Conservation (phyloP, 2,329 filamentous ascomycete genomes). For the Cercospora zeae-maydis region DNA sequence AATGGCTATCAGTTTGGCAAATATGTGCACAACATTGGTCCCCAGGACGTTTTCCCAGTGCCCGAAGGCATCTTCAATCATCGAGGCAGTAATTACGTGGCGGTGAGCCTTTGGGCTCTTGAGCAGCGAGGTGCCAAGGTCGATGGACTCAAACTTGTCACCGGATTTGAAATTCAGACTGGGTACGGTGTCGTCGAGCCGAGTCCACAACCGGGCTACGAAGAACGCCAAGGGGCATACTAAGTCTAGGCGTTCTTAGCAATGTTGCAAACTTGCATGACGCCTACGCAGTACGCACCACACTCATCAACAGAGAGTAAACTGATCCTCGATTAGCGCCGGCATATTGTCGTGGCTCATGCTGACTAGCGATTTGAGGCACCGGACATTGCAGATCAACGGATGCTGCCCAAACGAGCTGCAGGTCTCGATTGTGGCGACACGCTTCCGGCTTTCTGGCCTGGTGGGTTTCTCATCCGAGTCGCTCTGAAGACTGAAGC, state of each 20-base stretch:
- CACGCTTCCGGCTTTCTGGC: too few species aligned
- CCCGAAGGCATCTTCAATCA: constrained; percentile 72
- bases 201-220: constrained; percentile 34
- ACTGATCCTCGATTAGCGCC: too few species aligned
- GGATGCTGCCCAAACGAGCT: too few species aligned
- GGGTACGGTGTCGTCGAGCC: constrained; percentile 33
- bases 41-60: constrained; percentile 68
- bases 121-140: constrained; percentile 57
- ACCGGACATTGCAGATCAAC: too few species aligned
- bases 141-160: constrained; percentile 38
- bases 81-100: constrained; percentile 65
- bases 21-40: constrained; percentile 69
- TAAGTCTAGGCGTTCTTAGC: constrained; percentile 14
- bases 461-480: too few species aligned
- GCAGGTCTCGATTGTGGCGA: too few species aligned
- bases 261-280: too few species aligned
- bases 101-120: constrained; percentile 65
- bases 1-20: constrained; percentile 74
- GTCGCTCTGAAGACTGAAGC: too few species aligned
- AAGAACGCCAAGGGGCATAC: constrained; percentile 33
- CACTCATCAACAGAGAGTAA: too few species aligned
- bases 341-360: too few species aligned
- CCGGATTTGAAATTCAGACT: constrained; percentile 33
- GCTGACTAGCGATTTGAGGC: too few species aligned
- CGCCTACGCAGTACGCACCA: too few species aligned